A percentile compares a stretch with the other conserved stretches of the same genome.
phyloP scores from a whole-genome alignment of 2,329 filamentous ascomycete genomes.

The Colletotrichum theobromicola region DNA sequence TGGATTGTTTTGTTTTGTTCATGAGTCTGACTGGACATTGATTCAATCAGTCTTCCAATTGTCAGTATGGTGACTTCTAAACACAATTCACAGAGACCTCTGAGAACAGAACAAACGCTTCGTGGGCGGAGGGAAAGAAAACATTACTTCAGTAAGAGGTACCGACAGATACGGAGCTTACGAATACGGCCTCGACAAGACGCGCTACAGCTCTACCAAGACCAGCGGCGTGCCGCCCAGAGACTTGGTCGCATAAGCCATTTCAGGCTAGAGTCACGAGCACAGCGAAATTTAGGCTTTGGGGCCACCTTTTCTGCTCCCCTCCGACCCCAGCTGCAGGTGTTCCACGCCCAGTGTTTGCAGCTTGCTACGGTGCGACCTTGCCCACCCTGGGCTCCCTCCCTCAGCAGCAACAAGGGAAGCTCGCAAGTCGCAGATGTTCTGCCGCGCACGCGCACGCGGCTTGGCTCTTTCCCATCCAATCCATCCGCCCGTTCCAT shows the following conservation, averaged over 20 bases:
- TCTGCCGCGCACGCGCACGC: background rate
- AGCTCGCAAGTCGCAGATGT: background rate
- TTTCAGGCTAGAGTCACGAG: conserved; percentile 21
- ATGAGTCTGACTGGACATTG: background rate
- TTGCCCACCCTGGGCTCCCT: background rate
- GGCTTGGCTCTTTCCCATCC: conserved; percentile 17
- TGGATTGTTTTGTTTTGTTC: background rate
- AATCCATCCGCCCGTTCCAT: background rate
- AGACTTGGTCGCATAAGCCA: conserved; percentile 17
- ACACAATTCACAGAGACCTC: background rate
- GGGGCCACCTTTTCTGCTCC: background rate
- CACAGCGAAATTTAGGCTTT: conserved; percentile 11
- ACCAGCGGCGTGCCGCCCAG: conserved; percentile 5
- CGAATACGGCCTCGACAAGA: background rate
- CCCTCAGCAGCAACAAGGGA: background rate
- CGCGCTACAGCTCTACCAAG: background rate
- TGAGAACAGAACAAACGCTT: background rate
- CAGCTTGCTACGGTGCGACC: background rate
- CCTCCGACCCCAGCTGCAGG: background rate
- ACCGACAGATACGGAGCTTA: background rate
- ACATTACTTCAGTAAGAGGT: background rate
- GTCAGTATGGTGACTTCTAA: background rate
- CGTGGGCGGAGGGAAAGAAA: background rate
- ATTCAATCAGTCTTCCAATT: background rate
- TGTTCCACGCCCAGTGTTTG: background rate